Evolutionary conservation across 306 rosid genomes (phyloP), one percentile per base, ranked within the genome.

Genomic region (Malus fusca): DNA sequence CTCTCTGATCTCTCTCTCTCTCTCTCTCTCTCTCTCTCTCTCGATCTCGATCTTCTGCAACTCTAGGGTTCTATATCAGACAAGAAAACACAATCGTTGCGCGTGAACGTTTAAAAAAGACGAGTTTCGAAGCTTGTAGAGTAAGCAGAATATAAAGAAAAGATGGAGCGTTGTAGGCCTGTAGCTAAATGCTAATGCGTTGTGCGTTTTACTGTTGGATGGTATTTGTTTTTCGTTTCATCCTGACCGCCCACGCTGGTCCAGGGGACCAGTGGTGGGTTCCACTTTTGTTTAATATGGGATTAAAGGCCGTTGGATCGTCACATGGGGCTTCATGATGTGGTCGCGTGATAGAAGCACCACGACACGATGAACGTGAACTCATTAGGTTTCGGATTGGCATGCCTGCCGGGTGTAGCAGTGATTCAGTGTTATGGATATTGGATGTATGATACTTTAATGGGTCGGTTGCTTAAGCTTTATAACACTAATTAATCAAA

Each of bases 201-300:
- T 52, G n/a, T 30, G 48, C 8, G 18, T 26, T 68, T 19, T 31
- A 53, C 62, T 14, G 55, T 6, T 25, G 66, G 62, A 12, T 46
- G 65, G 21, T 2, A 4, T 62, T 30, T 28, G 31, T 3, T 10
- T 60, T 64, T 61, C 0, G 44, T 58, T 35, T 71, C 72, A 78
- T 71, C 77, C 6, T 35, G 58, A 40, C 66, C 67, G 31, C 51
- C 77, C 72, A 78, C 59, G 71, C 30, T 11, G 17, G 56, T 22
- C 18, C 8, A 1, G 35, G 26, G 26, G 55, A 3, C 4, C 18
- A 5, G 5, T 48, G 63, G 44, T 70, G 74, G 62, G 61, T 10
- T 8, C 62, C 15, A 1, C 6, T n/a, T 35, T 53, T 35, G 11
- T 35, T 15, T 7, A 4, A 6, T 15, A 11, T 3, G 2, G 4